These are phyloP conservation scores for Chytridiales sp. DNA, from an alignment of 371 early-diverging fungal species.

Conservation along the genomic window DNA sequence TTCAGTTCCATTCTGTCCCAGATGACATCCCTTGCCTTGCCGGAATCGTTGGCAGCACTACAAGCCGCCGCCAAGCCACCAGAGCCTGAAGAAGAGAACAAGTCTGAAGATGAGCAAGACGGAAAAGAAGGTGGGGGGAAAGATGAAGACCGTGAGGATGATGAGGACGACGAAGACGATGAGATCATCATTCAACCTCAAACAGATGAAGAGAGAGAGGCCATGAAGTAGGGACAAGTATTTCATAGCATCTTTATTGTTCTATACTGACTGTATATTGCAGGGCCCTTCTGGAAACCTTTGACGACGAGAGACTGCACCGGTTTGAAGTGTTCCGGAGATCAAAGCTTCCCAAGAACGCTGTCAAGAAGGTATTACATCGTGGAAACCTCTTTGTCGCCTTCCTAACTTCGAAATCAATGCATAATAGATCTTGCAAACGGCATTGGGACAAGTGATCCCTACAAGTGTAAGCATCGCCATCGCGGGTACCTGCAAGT, in stretches of 20 bases:
- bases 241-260: background rate
- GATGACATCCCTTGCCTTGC: background rate
- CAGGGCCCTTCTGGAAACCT: constrained; percentile 73
- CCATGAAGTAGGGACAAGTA: constrained; percentile 19
- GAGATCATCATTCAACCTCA: constrained; percentile 18
- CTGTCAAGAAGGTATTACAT: constrained; percentile 70
- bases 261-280: background rate
- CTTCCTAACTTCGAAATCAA: background rate
- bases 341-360: constrained; percentile 79
- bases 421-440: constrained; percentile 15
- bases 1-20: background rate
- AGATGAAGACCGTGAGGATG: constrained; percentile 18
- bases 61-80: background rate
- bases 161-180: constrained; percentile 17
- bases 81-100: background rate
- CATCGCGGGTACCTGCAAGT: constrained; percentile 90
- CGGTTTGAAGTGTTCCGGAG: constrained; percentile 90
- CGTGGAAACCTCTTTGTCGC: background rate
- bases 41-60: background rate
- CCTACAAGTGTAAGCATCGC: constrained; percentile 70
- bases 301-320: constrained; percentile 78
- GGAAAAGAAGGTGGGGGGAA: background rate
- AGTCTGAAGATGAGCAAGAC: background rate
- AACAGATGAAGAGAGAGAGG: constrained; percentile 23
- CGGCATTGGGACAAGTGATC: constrained; percentile 21